phyloP scores from a whole-genome alignment of 2,329 filamentous ascomycete genomes.

The Monosporascus sp. region DNA sequence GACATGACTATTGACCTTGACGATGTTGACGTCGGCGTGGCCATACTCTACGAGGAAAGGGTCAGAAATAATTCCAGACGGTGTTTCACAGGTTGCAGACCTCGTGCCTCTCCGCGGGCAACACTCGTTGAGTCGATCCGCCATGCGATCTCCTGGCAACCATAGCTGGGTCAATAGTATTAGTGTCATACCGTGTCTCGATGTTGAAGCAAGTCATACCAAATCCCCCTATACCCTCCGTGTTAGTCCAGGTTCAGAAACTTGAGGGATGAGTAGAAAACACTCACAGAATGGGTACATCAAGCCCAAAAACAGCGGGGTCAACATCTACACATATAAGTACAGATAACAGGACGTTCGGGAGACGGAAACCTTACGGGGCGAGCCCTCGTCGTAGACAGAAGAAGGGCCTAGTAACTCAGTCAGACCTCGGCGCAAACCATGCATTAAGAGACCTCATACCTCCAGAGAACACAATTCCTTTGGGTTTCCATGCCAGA shows the following conservation, averaged over 20 bases:
- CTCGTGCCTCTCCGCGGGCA: conserved; percentile 55
- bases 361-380: conserved; percentile 29
- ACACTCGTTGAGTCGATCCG: conserved; percentile 61
- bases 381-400: conserved; percentile 75
- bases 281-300: conserved; percentile 46
- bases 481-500: conserved; percentile 73
- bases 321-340: conserved; percentile 54
- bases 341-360: background rate
- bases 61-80: background rate
- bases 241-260: conserved; percentile 9
- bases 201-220: conserved; percentile 16
- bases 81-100: background rate
- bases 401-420: conserved; percentile 46
- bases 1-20: conserved; percentile 56
- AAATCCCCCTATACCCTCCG: conserved; percentile 19
- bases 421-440: background rate
- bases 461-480: conserved; percentile 73
- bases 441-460: conserved; percentile 33
- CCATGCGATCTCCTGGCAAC: conserved; percentile 64
- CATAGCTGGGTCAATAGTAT: conserved; percentile 40
- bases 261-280: background rate
- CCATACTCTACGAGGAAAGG: conserved; percentile 54
- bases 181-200: conserved; percentile 30
- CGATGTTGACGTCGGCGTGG: conserved; percentile 60
- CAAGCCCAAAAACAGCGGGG: conserved; percentile 72